A percentile compares a stretch with the other conserved stretches of the same genome.
These are phyloP conservation scores for Cyberlindnera bimundalis DNA, from an alignment of 805 yeast genomes.

Conservation along the genomic window DNA sequence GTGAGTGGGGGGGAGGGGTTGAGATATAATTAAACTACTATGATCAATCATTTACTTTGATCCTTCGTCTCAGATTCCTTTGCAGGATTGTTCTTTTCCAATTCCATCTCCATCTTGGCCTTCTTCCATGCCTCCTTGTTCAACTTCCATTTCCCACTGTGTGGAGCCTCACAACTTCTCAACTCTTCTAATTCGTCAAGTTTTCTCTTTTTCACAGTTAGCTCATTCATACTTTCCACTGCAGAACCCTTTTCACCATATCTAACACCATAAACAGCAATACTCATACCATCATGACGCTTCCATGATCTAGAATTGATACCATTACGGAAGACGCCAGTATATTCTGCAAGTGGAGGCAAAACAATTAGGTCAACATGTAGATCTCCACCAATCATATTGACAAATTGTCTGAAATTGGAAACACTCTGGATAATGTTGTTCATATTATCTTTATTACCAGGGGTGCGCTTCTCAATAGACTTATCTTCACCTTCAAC, in stretches of 20 bases:
- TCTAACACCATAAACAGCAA: constrained; percentile 47
- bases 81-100: constrained; percentile 8
- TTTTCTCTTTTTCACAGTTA: constrained; percentile 23
- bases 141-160: constrained; percentile 17
- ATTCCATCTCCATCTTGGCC: constrained; percentile 18
- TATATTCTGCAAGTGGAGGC: constrained; percentile 64
- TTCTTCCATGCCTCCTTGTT: constrained; percentile 23
- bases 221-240: constrained; percentile 19
- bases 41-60: too few species aligned
- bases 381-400: constrained; percentile 32
- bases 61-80: not conserved
- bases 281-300: constrained; percentile 77
- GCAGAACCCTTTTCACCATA: constrained; percentile 30
- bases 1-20: too few species aligned
- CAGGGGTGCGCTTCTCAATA: constrained; percentile 36
- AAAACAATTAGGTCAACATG: constrained; percentile 43
- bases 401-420: constrained; percentile 25
- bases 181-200: constrained; percentile 20
- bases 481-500: constrained; percentile 19
- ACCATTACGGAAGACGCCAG: constrained; percentile 64
- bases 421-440: constrained; percentile 30
- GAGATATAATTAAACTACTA: too few species aligned
- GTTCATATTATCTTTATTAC: constrained; percentile 33
- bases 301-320: constrained; percentile 76
- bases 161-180: constrained; percentile 6